Evolutionary conservation across 208 protist genomes (phyloP).

Genomic region (Wallacemonas sp.): DNA sequence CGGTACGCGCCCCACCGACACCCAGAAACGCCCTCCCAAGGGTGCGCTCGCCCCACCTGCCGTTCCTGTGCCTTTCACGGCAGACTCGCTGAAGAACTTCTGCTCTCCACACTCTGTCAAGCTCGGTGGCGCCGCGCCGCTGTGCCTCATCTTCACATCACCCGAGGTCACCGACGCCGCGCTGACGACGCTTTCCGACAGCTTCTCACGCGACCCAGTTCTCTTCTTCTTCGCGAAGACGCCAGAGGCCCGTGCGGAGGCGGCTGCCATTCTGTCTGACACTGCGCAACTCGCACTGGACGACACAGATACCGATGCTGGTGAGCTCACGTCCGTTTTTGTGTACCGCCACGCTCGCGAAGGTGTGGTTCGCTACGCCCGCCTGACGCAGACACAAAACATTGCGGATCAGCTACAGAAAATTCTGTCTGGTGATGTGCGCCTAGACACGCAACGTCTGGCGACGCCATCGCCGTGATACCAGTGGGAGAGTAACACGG

Average conservation of each 20-base stretch:
- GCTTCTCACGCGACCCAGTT: background rate
- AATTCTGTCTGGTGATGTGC: conserved; percentile 26
- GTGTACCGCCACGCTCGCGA: conserved; percentile 38
- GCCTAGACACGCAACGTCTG: conserved; percentile 5
- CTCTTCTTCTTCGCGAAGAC: conserved; percentile 8
- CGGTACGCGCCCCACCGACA: no score
- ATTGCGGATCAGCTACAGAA: conserved; percentile 30
- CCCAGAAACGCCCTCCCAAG: background rate
- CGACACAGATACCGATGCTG: background rate
- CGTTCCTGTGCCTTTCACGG: conserved; percentile 23
- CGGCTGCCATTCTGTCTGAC: conserved; percentile 11
- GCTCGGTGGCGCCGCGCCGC: background rate
- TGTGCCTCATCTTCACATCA: conserved; percentile 1
- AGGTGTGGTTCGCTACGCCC: conserved; percentile 20
- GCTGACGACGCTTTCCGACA: background rate
- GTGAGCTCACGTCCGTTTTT: conserved; percentile 19
- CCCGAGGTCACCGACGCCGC: background rate
- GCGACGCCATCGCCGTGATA: background rate
- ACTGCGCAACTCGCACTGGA: conserved; percentile 9
- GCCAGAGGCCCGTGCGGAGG: background rate
- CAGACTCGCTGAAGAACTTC: conserved; percentile 31
- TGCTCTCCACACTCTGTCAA: conserved; percentile 44
- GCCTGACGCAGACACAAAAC: conserved; percentile 20
- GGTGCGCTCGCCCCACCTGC: conserved; percentile 26
- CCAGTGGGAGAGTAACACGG: no score